phyloP scores from a whole-genome alignment of 1,284 basidiomycete species.

The Pseudozyma flocculosa region DNA sequence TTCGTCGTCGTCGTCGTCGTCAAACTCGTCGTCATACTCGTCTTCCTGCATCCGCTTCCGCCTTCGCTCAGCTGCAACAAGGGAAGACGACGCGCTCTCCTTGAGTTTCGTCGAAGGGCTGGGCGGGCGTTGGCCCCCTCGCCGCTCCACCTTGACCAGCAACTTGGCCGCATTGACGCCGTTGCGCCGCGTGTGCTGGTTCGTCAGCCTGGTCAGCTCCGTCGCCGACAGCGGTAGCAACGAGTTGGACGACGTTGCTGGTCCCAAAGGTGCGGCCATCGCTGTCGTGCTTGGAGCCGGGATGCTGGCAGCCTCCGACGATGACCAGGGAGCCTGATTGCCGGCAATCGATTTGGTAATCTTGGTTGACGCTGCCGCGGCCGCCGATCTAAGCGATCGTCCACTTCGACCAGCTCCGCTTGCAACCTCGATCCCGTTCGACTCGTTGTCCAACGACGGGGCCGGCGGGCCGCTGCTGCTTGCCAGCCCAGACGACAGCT shows the following conservation, averaged over 20 bases:
- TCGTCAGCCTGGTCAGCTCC: not conserved
- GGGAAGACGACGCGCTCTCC: slow-evolving; percentile 1
- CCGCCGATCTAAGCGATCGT: not conserved
- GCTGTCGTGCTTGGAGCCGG: no score
- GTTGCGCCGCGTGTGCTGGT: slow-evolving; percentile 2
- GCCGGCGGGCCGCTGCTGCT: no score
- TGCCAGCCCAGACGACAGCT: no score
- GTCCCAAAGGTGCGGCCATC: no score
- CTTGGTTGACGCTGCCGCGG: not conserved
- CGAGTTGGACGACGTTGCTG: not conserved
- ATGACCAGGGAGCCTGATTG: no score
- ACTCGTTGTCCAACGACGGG: no score
- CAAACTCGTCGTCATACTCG: not conserved
- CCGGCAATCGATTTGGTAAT: not conserved
- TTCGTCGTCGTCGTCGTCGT: not conserved
- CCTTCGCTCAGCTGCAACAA: not conserved
- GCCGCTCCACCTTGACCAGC: not conserved
- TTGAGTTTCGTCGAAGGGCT: slow-evolving; percentile 1
- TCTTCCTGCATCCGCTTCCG: not conserved
- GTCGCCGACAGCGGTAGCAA: not conserved
- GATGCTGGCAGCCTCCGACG: no score
- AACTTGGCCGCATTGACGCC: slow-evolving; percentile 1
- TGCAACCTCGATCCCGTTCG: no score
- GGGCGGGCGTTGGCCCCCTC: not conserved
- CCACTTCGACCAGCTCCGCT: not conserved